Evolutionary conservation across 441 rosid genomes (phyloP).

Genomic region (Eruca vesicaria): DNA sequence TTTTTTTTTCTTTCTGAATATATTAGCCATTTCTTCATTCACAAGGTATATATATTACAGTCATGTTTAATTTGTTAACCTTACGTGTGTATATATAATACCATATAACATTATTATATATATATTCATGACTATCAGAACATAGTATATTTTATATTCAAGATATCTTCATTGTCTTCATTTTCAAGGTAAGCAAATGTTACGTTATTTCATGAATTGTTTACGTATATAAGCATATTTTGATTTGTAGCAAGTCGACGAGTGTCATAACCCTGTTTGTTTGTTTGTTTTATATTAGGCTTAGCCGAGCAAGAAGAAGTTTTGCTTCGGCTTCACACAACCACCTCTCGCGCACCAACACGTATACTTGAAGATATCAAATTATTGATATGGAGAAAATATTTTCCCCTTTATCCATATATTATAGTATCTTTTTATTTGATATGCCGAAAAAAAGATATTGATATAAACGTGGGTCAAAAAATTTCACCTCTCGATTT

Average conservation of each 20-base stretch:
- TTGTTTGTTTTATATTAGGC: conserved; percentile 23
- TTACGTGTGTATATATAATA: conserved; percentile 19
- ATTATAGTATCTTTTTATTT: conserved; percentile 9
- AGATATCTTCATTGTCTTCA: conserved; percentile 22
- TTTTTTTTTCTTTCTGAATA: conserved; percentile 42
- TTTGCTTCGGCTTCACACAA: conserved; percentile 93
- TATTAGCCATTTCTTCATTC: conserved; percentile 51
- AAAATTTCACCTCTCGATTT: conserved; percentile 21
- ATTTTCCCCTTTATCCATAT: conserved; percentile 23
- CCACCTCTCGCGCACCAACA: conserved; percentile 48
- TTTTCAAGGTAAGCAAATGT: conserved; percentile 36
- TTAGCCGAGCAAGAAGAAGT: conserved; percentile 22
- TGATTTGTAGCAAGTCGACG: conserved; percentile 41
- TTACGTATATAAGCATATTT: conserved; percentile 22
- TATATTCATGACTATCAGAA: conserved; percentile 16
- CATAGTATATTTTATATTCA: conserved; percentile 17
- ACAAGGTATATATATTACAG: conserved; percentile 53
- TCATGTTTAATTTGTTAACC: conserved; percentile 23
- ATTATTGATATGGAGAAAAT: conserved; percentile 32
- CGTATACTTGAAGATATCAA: conserved; percentile 68
- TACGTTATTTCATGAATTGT: conserved; percentile 15
- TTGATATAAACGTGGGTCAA: conserved; percentile 41
- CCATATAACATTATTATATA: background rate
- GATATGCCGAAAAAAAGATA: background rate
- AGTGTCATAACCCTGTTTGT: conserved; percentile 34